These are phyloP conservation scores for Macrolepiota fuliginosa DNA, from an alignment of 768 basidiomycete genomes.

Conservation along the genomic window DNA sequence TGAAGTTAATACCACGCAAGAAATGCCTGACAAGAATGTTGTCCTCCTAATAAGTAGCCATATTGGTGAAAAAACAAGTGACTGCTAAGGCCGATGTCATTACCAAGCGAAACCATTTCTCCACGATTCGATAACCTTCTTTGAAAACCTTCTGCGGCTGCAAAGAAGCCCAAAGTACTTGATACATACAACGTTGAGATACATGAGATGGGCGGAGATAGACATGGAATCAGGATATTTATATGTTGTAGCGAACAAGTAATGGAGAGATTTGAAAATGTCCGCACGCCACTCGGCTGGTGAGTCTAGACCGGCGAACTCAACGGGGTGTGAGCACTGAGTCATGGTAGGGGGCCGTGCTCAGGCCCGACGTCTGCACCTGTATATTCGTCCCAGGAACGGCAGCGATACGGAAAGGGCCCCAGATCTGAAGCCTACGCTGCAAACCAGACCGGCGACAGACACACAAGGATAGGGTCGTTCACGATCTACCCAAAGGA, in stretches of 20 bases:
- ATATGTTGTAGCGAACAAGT: constrained; percentile 70
- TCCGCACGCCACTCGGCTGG: constrained; percentile 53
- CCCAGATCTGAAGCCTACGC: no score
- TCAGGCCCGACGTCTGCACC: constrained; percentile 33
- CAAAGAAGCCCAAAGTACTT: no score
- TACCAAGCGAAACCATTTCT: no score
- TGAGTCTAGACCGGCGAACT: constrained; percentile 59
- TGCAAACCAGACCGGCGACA: neutral
- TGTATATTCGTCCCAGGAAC: constrained; percentile 15
- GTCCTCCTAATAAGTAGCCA: no score
- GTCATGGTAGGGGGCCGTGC: neutral
- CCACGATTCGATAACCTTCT: no score
- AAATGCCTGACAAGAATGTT: no score
- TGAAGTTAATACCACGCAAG: no score
- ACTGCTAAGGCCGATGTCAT: no score
- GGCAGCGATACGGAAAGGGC: no score
- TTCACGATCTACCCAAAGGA: no score
- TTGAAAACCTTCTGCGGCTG: no score
- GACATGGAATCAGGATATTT: constrained; percentile 64
- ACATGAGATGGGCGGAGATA: constrained; percentile 64
- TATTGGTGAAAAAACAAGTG: no score
- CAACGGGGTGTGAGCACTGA: constrained; percentile 30
- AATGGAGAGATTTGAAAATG: constrained; percentile 53
- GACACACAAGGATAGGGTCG: neutral
- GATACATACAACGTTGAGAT: constrained; percentile 70